Evolutionary conservation across 192 early-diverging fungal genomes (phyloP), one percentile per base, ranked within the genome.

Genomic region (Phlyctochytrium planicorne): DNA sequence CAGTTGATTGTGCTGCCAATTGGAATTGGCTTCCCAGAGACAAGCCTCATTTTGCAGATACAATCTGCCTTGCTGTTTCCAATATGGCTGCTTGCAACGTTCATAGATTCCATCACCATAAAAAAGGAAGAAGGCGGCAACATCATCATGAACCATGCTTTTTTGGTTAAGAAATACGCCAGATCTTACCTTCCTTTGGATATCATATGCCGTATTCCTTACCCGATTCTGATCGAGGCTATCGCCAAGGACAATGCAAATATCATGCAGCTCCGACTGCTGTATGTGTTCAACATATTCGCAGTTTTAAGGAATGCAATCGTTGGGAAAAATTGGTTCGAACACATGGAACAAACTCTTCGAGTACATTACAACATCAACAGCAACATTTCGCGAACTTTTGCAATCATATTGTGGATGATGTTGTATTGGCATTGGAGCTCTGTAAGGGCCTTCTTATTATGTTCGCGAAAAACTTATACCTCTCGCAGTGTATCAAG

Each of bases 391-490:
- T 14, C n/a, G 40, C 40, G 40, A 50, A 50, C 40, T 10, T n/a
- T 50, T 50, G 40, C 12, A n/a, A 50, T 50, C n/a, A n/a, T 50
- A 14, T 50, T 50, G 10, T 14, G 10, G 40, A 50, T 50, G 40
- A n/a, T 50, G 40, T n/a, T 50, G n/a, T 50, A 50, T n/a, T 50
- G 40, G 40, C 40, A 50, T n/a, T 50, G 10, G 12, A 50, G 40
- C n/a, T 10, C 40, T 50, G 40, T 50, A 50, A 50, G 40, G 10
- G 40, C 40, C 12, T 50, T 50, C n/a, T 50, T 10, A 10, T n/a
- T n/a, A 50, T 14, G 12, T 10, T 50, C 40, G 40, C n/a, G 40
- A 50, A 10, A 50, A 14, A 50, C n/a, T 50, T 14, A 50, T n/a
- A 14, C 40, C 40, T 50, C n/a, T 50, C 40, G n/a, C 10, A 50